Percentiles rank a stretch among this genome's conserved stretches.
Conservation (phyloP, 495 filamentous ascomycete species). For the Lasiosphaeris hirsuta region DNA sequence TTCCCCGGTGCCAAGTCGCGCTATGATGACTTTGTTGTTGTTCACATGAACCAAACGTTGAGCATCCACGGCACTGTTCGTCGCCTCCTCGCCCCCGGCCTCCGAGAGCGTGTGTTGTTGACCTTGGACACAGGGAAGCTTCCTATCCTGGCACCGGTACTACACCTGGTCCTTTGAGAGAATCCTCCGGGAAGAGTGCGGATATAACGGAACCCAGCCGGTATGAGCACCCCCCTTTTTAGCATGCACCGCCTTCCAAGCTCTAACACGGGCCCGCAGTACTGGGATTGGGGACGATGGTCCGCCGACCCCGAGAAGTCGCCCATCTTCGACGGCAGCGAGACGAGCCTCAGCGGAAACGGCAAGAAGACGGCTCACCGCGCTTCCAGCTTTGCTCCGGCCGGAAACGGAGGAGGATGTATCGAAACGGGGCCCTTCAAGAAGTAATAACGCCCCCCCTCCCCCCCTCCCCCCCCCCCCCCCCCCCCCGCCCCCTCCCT, state of each 20-base stretch:
- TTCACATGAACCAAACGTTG: constrained; percentile 63
- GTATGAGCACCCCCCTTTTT: constrained; percentile 13
- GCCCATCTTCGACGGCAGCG: constrained; percentile 62
- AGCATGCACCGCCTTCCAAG: background rate
- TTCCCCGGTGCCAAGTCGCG: constrained; percentile 37
- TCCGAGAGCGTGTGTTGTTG: background rate
- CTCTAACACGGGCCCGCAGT: constrained; percentile 25
- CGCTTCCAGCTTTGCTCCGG: constrained; percentile 31
- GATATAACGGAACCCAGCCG: constrained; percentile 53
- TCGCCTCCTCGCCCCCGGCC: background rate
- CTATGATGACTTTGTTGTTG: constrained; percentile 68
- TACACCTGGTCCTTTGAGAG: constrained; percentile 62
- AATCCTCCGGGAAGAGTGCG: constrained; percentile 63
- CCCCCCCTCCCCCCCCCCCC: background rate
- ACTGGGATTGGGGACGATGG: constrained; percentile 64
- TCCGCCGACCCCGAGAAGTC: constrained; percentile 50
- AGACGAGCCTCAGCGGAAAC: constrained; percentile 60
- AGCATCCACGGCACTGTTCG: constrained; percentile 56
- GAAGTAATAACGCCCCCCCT: constrained; percentile 21
- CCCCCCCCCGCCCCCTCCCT: background rate
- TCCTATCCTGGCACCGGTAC: constrained; percentile 71
- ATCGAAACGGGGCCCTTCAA: constrained; percentile 58
- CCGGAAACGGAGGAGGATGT: constrained; percentile 68
- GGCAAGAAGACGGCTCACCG: constrained; percentile 43
- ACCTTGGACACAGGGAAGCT: constrained; percentile 45